Evolutionary conservation across 352 stramenopile genomes (phyloP).

Genomic region (Phytopythium kandeliae): DNA sequence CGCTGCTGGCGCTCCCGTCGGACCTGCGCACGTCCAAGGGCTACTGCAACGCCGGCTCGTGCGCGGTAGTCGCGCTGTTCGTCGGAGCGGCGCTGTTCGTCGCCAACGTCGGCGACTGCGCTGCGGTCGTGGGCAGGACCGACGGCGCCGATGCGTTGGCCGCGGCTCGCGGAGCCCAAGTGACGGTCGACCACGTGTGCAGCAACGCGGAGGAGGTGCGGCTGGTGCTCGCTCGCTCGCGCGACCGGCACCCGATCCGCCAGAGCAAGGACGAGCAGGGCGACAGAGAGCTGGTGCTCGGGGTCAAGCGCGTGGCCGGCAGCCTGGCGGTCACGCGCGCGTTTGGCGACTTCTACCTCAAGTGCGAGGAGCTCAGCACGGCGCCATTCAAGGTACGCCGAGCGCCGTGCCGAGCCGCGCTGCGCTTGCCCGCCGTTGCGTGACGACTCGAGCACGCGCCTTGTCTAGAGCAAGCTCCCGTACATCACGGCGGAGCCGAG

Average conservation of each 20-base stretch:
- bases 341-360: constrained; percentile 92
- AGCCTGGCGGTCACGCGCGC: constrained; percentile 90
- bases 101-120: constrained; percentile 90
- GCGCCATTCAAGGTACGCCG: constrained; percentile 81
- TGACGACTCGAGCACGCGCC: too few species aligned
- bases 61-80: constrained; percentile 56
- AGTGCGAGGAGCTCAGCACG: constrained; percentile 88
- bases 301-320: constrained; percentile 89
- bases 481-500: constrained; percentile 76
- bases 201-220: constrained; percentile 44
- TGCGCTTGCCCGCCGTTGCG: too few species aligned
- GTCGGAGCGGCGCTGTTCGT: constrained; percentile 71
- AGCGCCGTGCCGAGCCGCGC: background rate
- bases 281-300: constrained; percentile 37
- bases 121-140: constrained; percentile 77
- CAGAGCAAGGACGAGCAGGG: constrained; percentile 90
- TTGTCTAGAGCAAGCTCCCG: constrained; percentile 61
- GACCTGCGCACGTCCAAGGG: constrained; percentile 49
- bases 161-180: constrained; percentile 17
- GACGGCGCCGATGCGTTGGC: constrained; percentile 18
- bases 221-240: constrained; percentile 53
- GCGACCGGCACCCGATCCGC: constrained; percentile 79
- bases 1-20: constrained; percentile 31
- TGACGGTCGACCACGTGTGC: constrained; percentile 59
- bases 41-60: constrained; percentile 68